A percentile compares a stretch with the other conserved stretches of the same genome.
Evolutionary conservation across 164 flowering plant species (phyloP).

Genomic region (Protea cynaroides): DNA sequence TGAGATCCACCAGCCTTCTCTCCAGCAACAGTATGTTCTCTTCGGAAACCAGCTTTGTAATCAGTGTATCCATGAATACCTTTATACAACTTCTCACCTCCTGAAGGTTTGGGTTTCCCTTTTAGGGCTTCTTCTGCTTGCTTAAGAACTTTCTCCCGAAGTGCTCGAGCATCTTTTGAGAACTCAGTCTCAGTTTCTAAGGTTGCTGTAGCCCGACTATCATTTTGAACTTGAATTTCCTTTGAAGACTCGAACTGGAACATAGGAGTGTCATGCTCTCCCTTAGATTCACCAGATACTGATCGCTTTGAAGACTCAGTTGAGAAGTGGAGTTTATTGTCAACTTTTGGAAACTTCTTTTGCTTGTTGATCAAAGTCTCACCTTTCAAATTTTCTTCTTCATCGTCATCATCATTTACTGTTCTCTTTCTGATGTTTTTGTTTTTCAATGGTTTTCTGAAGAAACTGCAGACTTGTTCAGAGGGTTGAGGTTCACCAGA

Average conservation of each 20-base stretch:
- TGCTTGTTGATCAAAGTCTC: constrained; percentile 25
- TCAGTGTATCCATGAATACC: constrained; percentile 80
- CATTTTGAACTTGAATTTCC: constrained; percentile 80
- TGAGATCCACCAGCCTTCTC: constrained; percentile 96
- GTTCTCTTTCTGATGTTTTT: constrained; percentile 65
- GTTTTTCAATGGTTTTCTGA: constrained; percentile 61
- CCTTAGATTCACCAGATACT: constrained; percentile 16
- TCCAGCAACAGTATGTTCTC: constrained; percentile 78
- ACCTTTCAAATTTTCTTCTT: constrained; percentile 32
- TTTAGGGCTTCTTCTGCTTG: constrained; percentile 65
- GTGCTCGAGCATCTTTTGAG: constrained; percentile 66
- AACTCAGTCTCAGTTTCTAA: constrained; percentile 89
- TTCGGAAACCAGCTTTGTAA: constrained; percentile 79
- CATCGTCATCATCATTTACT: constrained; percentile 32
- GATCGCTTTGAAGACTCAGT: constrained; percentile 37
- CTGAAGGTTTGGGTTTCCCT: constrained; percentile 37
- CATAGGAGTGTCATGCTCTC: constrained; percentile 25
- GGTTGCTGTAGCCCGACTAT: constrained; percentile 81
- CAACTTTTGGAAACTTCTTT: constrained; percentile 36
- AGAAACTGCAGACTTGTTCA: constrained; percentile 66
- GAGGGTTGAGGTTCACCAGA: constrained; percentile 20
- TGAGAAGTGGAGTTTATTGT: constrained; percentile 57
- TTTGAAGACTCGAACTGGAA: constrained; percentile 84
- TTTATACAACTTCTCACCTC: constrained; percentile 63
- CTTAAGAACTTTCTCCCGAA: constrained; percentile 76